Base-by-base conservation (phyloP, 148 eudicot genomes). In the Heliosperma pusillum region DNA sequence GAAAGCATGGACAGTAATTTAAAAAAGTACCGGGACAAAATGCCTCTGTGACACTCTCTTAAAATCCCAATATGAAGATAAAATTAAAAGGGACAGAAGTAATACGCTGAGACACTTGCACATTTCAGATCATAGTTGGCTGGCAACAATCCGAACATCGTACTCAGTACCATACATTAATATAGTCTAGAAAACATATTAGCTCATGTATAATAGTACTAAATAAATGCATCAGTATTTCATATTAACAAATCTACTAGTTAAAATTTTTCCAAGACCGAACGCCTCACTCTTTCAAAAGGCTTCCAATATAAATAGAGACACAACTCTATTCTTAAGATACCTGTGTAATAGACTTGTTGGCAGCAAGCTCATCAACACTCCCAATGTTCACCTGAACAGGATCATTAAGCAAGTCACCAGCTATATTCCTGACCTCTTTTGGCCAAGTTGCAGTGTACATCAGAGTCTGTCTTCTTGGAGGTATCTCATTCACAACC, bases 381-480 rank as follows among this genome's bases (percentile, higher is more conserved):
- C 73, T 90, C 77, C 98, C 98, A 78, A 95, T 95, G 80, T 88
- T 95, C 80, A 95, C 98, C 84, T 95, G 98, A 72, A 90, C 90
- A 27, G 98, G 97, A 76, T 88, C 84, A 70, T 81, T 80, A 70
- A 95, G 96, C 84, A 95, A 91, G 85, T 95, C 98, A 78, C 88
- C 63, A 19, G 98, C 98, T 74, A 95, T 95, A 82, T 90, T 89
- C 52, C 83, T 83, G 44, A 95, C 98, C 83, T 92, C 98, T 74
- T 95, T 95, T 57, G 98, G 98, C 98, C 98, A 95, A 36, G 98
- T 95, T 47, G 98, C 98, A 26, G 98, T 95, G 86, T 89, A 95
- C 98, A 95, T 95, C 36, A 95, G 92, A 61, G 98, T 95, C 85
- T 95, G 98, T 81, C 98, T 86, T 26, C 83, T 90, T 7, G 92